Base-by-base conservation (phyloP, 2,329 filamentous ascomycete genomes). In the Neofusicoccum laricinum region DNA sequence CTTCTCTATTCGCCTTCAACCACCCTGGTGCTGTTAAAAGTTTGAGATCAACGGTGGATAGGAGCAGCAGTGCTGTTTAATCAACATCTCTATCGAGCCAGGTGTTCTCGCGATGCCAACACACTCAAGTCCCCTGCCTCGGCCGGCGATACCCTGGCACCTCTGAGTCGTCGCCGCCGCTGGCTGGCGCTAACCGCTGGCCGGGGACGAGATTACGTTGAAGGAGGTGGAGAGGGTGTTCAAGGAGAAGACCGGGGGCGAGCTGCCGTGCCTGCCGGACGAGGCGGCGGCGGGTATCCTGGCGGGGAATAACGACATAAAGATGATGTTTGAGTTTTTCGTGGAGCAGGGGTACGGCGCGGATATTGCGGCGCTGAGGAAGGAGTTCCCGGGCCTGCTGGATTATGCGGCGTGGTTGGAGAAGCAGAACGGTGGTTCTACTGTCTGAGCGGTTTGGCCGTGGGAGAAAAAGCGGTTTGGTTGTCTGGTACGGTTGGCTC, bases 271-370 rank as follows among this genome's bases (percentile, higher is more conserved):
- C 36, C 78, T 76, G 2, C 83, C 76, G 40, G 58, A 69, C 0
- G 70, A 79, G 12, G 41, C 83, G 1, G 73, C 66, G 0, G 67
- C 65, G 3, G 63, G 76, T 6, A 66, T 81, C 8, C 68, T 77
- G 69, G 73, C 71, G 64, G 62, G 70, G 32, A 69, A 79, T 58
- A 75, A 78, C 51, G 78, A 81, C n/a, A 14, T 81, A 7, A 75
- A 76, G 1, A 64, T 67, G 7, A 83, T 83, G 80, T 80, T 78
- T 61, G 68, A 74, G 19, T 85, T 82, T 80, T 84, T 84, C 49
- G 68, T 69, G 36, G 73, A 76, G 4, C 71, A 74, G 4, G 81
- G 80, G 0, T 84, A 76, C 67, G 73, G 71, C 3, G 80, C 75
- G 0, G 77, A 84, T 71, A 72, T 85, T 36, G 25, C 66, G 15